A percentile compares a stretch with the other conserved stretches of the same genome.
Evolutionary conservation across 192 early-diverging fungal species (phyloP).

Genomic region (Coemansia sp.): DNA sequence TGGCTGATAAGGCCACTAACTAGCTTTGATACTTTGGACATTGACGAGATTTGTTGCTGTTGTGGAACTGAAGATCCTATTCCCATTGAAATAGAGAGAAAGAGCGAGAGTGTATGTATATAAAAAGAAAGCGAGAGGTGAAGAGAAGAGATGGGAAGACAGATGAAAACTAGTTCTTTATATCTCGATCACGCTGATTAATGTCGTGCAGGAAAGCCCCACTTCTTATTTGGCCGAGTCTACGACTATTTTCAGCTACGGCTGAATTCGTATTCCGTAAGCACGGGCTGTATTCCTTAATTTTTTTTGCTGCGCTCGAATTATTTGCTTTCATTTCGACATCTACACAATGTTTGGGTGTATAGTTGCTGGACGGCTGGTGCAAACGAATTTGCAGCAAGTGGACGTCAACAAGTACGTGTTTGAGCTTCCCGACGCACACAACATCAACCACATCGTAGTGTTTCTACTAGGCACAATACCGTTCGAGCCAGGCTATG

Average conservation of each 20-base stretch:
- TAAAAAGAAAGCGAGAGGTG: slow-evolving; percentile 4
- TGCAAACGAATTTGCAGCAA: slow-evolving; percentile 90
- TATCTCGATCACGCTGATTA: neutral
- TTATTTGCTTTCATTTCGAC: neutral
- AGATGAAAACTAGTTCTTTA: neutral
- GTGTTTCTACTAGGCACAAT: slow-evolving; percentile 86
- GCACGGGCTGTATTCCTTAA: neutral
- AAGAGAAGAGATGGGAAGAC: neutral
- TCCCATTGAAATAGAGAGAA: slow-evolving; percentile 1
- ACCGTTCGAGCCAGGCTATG: slow-evolving; percentile 88
- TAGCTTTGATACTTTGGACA: slow-evolving; percentile 33
- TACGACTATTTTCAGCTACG: neutral
- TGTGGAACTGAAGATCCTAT: slow-evolving; percentile 12
- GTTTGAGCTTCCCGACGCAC: slow-evolving; percentile 85
- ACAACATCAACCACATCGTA: slow-evolving; percentile 90
- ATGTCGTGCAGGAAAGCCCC: neutral
- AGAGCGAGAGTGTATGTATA: neutral
- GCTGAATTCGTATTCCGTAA: neutral
- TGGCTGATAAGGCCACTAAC: slow-evolving; percentile 35
- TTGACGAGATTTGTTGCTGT: neutral
- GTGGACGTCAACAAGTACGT: slow-evolving; percentile 85
- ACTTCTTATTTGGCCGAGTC: neutral
- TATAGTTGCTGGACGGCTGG: slow-evolving; percentile 87
- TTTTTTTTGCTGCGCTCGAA: neutral
- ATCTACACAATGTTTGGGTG: slow-evolving; percentile 81